Conservation (phyloP, 2,329 filamentous ascomycete species). For the Epichloe typhina region DNA sequence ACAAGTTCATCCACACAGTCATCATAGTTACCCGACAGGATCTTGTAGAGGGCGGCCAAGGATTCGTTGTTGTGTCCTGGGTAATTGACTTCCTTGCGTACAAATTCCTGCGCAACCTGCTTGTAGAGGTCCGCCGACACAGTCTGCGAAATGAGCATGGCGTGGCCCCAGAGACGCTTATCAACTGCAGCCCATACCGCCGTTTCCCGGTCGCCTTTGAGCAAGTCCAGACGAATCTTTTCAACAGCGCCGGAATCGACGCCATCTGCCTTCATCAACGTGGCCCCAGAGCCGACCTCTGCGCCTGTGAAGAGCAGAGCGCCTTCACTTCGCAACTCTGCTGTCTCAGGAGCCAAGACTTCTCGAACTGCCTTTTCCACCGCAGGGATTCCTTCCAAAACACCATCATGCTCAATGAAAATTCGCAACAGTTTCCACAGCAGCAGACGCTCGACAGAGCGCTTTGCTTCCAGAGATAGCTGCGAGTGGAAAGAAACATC, state of each 20-base stretch:
- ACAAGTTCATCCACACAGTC: slow-evolving; percentile 95
- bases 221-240: slow-evolving; percentile 57
- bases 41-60: slow-evolving; percentile 80
- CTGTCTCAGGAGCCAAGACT: slow-evolving; percentile 50
- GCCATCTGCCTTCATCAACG: slow-evolving; percentile 44
- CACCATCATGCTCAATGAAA: slow-evolving; percentile 77
- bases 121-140: slow-evolving; percentile 78
- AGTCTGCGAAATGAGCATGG: slow-evolving; percentile 72
- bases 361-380: slow-evolving; percentile 65
- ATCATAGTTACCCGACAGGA: slow-evolving; percentile 85
- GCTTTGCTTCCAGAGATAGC: slow-evolving; percentile 50
- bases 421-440: slow-evolving; percentile 78
- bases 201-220: slow-evolving; percentile 74
- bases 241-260: slow-evolving; percentile 58
- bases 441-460: slow-evolving; percentile 64
- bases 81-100: slow-evolving; percentile 85
- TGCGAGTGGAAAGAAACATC: slow-evolving; percentile 35
- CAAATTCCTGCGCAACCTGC: slow-evolving; percentile 88
- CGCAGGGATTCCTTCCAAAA: slow-evolving; percentile 56
- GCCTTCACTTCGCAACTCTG: neutral
- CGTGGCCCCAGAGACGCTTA: slow-evolving; percentile 90
- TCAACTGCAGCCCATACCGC: slow-evolving; percentile 91
- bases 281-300: slow-evolving; percentile 14
- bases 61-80: slow-evolving; percentile 70
- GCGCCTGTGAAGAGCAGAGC: slow-evolving; percentile 13